Base-by-base conservation (phyloP, 441 rosid species). In the Viola pubescens region DNA sequence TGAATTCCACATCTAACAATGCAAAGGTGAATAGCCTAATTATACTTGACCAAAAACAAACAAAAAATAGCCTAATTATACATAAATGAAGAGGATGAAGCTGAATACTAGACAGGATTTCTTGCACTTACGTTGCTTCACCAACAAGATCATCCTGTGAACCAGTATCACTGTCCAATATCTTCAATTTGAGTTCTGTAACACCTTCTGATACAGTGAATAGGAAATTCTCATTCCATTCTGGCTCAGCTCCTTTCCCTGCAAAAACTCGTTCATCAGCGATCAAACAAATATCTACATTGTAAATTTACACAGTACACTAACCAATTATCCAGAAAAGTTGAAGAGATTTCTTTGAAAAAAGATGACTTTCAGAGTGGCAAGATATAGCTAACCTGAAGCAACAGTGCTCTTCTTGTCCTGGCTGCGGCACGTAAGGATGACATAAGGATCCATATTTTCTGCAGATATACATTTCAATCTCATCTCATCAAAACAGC, bases 171-270 rank as follows among this genome's bases (percentile, higher is more conserved):
- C 77, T 77, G 71, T 82, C 84, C 77, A 75, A 56, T 43, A 82
- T 66, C 60, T 78, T 82, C 62, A 82, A 19, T 6, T 48, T 48
- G 63, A 82, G 71, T 38, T 79, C 78, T 19, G 66, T n/a, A 19
- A 54, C 68, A 11, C 73, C 65, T 11, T 71, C 77, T 4, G 81
- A 49, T 26, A 82, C 19, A 2, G 73, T 72, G 45, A 82, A 82
- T n/a, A 77, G 7, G 56, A 82, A 82, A 59, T 63, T 82, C 74
- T 79, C 84, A 7, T 82, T 82, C 87, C 87, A 82, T 48, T 79
- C 77, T n/a, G 84, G 84, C 4, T 66, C 73, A 3, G 67, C 9
- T 34, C 84, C 87, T 76, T 72, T 19, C 10, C 87, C 87, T 79
- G 79, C 68, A 37, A 6, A 4, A 16, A 7, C 34, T 41, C 19